Base-by-base conservation (phyloP, 2,329 filamentous ascomycete genomes). In the Cladorrhinum sp. region DNA sequence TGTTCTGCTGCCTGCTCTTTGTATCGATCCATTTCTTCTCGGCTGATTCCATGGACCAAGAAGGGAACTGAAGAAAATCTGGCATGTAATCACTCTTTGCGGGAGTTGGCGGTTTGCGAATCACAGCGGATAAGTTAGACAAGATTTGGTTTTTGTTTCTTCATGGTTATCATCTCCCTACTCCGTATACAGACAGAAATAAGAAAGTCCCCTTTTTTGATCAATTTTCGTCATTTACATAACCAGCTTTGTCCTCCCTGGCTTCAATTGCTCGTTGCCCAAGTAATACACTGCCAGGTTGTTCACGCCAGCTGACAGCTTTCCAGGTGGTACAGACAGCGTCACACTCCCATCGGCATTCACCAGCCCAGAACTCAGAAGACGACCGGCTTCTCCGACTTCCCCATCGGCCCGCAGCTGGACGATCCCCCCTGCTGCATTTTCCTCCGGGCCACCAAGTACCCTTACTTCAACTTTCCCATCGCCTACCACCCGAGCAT, bases 381-480 rank as follows among this genome's bases (percentile, higher is more conserved):
- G 20, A 12, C 36, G 20, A 12, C 36, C 18, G 48, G 29, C 16
- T 45, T 12, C 20, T n/a, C 22, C 22, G 25, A 18, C 32, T 48
- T 48, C 22, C 22, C 20, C 18, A 7, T 55, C 53, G 16, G 16
- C 36, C 16, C 24, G 8, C 16, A 55, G 27, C 20, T 55, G 53
- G 12, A 55, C 22, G 16, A 38, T 25, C 3, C 53, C 53, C 20
- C 53, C 53, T 6, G 10, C n/a, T 13, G 53, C 20, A 3, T 22
- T 25, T 36, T 65, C 63, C 23, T 60, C 58, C 0, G 63, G 63
- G 13, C 61, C 63, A 9, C 61, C 59, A 4, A 18, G 22, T 7
- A 65, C 54, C 6, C 23, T 54, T 1, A 61, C 58, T n/a, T 36
- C 49, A 7, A 65, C 36, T 2, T 51, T 41, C 12, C 10, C 29